Base-by-base conservation (phyloP, 2,329 filamentous ascomycete species). In the Colletotrichum nymphaeae region DNA sequence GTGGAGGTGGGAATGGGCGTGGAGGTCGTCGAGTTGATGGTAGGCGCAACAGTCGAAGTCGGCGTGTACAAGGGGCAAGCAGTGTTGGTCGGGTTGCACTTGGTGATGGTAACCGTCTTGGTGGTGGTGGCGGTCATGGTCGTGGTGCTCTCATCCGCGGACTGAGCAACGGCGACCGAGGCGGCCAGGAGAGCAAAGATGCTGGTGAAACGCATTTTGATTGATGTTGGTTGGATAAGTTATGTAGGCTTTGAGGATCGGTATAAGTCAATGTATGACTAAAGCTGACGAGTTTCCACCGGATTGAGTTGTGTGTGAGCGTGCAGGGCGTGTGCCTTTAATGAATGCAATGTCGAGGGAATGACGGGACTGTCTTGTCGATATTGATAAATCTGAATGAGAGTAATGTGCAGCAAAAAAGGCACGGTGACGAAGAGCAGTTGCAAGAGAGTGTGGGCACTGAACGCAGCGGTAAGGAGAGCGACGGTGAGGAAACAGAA, bases 161-260 rank as follows among this genome's bases (percentile, higher is more conserved):
- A 78, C 72, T 82, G 83, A 74, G 80, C 78, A 63, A 82, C 81
- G 67, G 81, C 60, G 60, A 84, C 80, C 69, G 83, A 83, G 79
- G 82, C 81, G 77, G 84, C 84, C 76, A 87, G 75, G 76, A 86
- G 75, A 74, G 82, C 77, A 77, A 86, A 74, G 79, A 87, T 76
- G 78, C 79, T 80, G 75, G 85, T 81, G 83, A 85, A 83, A 78
- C 83, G 85, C 86, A 88, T 88, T 75, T 80, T 86, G 84, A 76
- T 59, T 68, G 71, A 72, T 76, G 75, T 57, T 42, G 37, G 37
- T 42, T 42, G 49, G 14, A 55, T 32, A 52, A 35, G 53, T 28
- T 63, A 60, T 55, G 37, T 65, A 68, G 74, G 72, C 69, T 59
- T 32, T 19, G 55, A 57, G 24, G 14, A 5, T 49, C 14, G 28